Conservation (phyloP, 352 stramenopile species). For the Phytophthora vignae region DNA sequence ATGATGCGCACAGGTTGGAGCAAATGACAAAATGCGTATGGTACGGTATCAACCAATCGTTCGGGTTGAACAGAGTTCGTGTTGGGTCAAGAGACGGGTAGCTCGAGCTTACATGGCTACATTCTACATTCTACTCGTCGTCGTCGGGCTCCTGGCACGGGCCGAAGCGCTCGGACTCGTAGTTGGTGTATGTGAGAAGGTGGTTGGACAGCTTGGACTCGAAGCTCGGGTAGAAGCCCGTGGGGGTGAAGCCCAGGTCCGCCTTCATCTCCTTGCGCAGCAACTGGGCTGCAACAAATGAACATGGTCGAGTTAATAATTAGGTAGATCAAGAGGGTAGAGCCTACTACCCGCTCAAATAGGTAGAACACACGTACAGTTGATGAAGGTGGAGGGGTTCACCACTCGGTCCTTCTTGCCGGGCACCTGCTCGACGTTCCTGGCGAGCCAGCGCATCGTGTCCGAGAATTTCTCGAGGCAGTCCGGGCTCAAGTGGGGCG, state of each 20-base stretch:
- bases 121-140: constrained; percentile 9
- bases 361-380: constrained; percentile 33
- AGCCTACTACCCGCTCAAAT: no score
- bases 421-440: constrained; percentile 35
- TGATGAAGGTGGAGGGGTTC: constrained; percentile 58
- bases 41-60: constrained; percentile 29
- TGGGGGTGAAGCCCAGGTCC: constrained; percentile 55
- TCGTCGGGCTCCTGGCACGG: constrained; percentile 35
- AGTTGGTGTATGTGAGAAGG: constrained; percentile 65
- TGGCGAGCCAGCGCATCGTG: constrained; percentile 56
- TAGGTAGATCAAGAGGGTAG: neutral
- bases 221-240: constrained; percentile 57
- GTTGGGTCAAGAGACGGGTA: constrained; percentile 14
- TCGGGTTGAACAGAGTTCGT: constrained; percentile 8
- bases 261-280: constrained; percentile 53
- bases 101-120: neutral
- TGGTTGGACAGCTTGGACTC: constrained; percentile 65
- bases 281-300: constrained; percentile 36
- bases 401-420: constrained; percentile 48
- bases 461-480: constrained; percentile 61
- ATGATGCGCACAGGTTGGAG: constrained; percentile 16
- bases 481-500: constrained; percentile 53
- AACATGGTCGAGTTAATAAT: constrained; percentile 7
- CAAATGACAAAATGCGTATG: constrained; percentile 13
- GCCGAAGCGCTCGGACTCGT: constrained; percentile 54